Base-by-base conservation (phyloP, 768 basidiomycete species). In the Rhodotorula babjevae region DNA sequence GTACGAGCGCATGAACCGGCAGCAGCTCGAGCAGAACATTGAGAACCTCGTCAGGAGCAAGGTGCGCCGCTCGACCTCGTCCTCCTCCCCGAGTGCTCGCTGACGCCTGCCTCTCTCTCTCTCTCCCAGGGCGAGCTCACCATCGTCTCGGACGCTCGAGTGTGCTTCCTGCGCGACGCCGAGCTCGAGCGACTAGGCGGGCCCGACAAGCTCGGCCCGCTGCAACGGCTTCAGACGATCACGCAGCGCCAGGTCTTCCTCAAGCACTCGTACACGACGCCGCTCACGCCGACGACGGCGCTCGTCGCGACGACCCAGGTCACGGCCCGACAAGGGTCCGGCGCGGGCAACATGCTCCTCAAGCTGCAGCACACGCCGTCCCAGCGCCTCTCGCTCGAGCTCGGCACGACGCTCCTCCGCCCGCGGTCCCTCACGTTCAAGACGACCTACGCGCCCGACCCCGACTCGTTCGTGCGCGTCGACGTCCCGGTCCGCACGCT, bases 291-390 rank as follows among this genome's bases (percentile, higher is more conserved):
- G 0, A 74, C 77, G 15, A 81, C 80, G 0, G 79, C 80, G 55
- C 6, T 81, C 25, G 72, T 81, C 29, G 73, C 79, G 57, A 75
- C 77, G 23, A 79, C 80, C 7, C 81, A 82, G 62, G 78, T 82
- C 72, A 67, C 81, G 18, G 74, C 78, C 2, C 66, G 82, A 40
- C 76, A 78, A 60, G 80, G 80, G 12, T 73, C 67, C 27, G 82
- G 82, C 10, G 83, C 80, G 18, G 84, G 83, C 25, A 85, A 84
- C 68, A 79, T 93, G 52, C 78, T 86, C 36, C 90, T 89, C 50
- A 90, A 90, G 4, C 80, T 93, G 6, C 67, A 71, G 42, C 71
- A 75, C 65, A 74, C 63, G 27, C 74, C 73, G 11, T 67, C 73
- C 2, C 55, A 56, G 4, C 65, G 67, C 25, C 65, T 77, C 7